Evolutionary conservation across 2,329 filamentous ascomycete species (phyloP).

Genomic region (Aspergillus brasiliensis): DNA sequence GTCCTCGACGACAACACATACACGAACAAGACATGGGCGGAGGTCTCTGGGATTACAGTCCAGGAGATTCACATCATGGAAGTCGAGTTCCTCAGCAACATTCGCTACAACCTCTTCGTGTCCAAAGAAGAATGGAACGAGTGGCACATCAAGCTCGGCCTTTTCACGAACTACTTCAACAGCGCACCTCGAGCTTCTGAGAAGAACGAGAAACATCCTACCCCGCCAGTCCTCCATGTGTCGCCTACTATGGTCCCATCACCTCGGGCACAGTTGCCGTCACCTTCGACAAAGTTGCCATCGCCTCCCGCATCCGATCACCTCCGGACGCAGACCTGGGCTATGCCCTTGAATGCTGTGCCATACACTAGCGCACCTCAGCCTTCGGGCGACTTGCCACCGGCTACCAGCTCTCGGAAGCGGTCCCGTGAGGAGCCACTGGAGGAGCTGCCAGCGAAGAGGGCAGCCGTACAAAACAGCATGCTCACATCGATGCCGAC

Average conservation of each 20-base stretch:
- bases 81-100: conserved; percentile 98
- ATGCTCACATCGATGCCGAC: conserved; percentile 27
- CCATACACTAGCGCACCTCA: conserved; percentile 28
- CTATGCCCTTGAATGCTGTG: conserved; percentile 27
- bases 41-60: conserved; percentile 91
- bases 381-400: conserved; percentile 24
- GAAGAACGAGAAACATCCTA: conserved; percentile 36
- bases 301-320: conserved; percentile 42
- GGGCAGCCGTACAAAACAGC: conserved; percentile 35
- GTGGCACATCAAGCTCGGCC: conserved; percentile 81
- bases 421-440: conserved; percentile 59
- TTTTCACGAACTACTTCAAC: conserved; percentile 82
- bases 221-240: conserved; percentile 31
- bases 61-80: conserved; percentile 99
- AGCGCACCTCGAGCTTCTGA: conserved; percentile 58
- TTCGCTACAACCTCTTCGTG: conserved; percentile 89
- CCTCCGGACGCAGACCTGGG: conserved; percentile 34
- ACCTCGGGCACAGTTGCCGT: conserved; percentile 28
- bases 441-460: conserved; percentile 61
- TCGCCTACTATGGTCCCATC: conserved; percentile 42
- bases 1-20: conserved; percentile 98
- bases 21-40: conserved; percentile 99
- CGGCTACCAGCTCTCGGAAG: conserved; percentile 52
- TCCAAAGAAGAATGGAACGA: conserved; percentile 83
- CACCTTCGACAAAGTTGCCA: conserved; percentile 41